These are phyloP conservation scores for Picea glauca DNA, from an alignment of 75 land plant species.

Conservation along the genomic window DNA sequence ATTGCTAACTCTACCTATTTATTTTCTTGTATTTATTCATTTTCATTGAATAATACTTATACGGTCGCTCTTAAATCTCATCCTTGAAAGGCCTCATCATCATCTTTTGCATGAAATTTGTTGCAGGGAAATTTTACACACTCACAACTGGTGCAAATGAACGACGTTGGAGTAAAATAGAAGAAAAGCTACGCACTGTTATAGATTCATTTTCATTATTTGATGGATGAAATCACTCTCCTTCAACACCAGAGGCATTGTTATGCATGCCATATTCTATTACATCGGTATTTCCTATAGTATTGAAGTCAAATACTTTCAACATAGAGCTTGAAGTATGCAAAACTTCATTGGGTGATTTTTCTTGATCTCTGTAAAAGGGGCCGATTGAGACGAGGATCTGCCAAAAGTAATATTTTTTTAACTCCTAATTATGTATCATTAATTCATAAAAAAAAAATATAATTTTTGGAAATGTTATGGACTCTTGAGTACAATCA, in stretches of 20 bases:
- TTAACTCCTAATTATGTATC: neutral
- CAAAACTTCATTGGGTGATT: neutral
- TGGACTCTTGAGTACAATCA: neutral
- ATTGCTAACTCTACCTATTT: too few species aligned
- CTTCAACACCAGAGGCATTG: neutral
- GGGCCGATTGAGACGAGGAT: neutral
- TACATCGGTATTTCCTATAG: neutral
- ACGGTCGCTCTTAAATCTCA: neutral
- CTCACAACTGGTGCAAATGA: constrained; percentile 96
- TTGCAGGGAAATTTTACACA: constrained; percentile 91
- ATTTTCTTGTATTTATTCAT: neutral
- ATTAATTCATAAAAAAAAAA: neutral
- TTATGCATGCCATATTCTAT: neutral
- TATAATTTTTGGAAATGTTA: neutral
- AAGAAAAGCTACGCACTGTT: constrained; percentile 35
- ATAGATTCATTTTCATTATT: constrained; percentile 77
- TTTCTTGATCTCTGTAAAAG: neutral
- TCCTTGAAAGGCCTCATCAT: neutral
- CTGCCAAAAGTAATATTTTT: neutral
- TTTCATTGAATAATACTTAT: neutral
- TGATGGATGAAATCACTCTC: neutral
- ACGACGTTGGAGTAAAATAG: constrained; percentile 62
- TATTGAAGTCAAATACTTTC: neutral
- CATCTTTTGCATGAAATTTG: neutral
- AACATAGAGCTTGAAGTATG: neutral